These are phyloP conservation scores for Rhizopogon salebrosus DNA, from an alignment of 768 basidiomycete species.

Conservation along the genomic window DNA sequence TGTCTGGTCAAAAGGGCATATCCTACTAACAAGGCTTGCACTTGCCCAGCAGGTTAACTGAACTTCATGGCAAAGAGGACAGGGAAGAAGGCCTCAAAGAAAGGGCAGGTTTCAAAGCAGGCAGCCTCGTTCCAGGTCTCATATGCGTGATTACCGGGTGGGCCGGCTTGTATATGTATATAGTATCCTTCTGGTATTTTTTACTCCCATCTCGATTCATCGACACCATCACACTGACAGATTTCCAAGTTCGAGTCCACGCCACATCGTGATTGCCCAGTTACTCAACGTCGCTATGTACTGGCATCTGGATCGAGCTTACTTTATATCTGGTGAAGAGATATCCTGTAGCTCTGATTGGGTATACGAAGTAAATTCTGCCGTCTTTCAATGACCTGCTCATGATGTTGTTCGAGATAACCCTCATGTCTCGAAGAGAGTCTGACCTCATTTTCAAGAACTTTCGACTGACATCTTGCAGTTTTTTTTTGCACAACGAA, in stretches of 20 bases:
- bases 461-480: not conserved
- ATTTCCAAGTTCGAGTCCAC: not conserved
- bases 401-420: not conserved
- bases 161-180: not conserved
- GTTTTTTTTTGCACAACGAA: not conserved
- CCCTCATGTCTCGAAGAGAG: not conserved
- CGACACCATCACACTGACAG: not conserved
- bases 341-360: not conserved
- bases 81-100: not conserved
- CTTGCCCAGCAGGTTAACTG: not conserved
- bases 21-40: not conserved
- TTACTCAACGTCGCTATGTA: not conserved
- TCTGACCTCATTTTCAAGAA: not conserved
- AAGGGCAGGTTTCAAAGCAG: not conserved
- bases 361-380: not conserved
- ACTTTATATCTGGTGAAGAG: not conserved
- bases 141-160: not conserved
- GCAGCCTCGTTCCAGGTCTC: not conserved
- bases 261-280: not conserved
- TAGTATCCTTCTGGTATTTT: not conserved
- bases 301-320: not conserved
- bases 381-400: not conserved
- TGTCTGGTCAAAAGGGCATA: not conserved
- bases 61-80: not conserved
- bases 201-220: not conserved